phyloP scores from a whole-genome alignment of 2,329 filamentous ascomycete genomes.

The Fusarium multiceps region DNA sequence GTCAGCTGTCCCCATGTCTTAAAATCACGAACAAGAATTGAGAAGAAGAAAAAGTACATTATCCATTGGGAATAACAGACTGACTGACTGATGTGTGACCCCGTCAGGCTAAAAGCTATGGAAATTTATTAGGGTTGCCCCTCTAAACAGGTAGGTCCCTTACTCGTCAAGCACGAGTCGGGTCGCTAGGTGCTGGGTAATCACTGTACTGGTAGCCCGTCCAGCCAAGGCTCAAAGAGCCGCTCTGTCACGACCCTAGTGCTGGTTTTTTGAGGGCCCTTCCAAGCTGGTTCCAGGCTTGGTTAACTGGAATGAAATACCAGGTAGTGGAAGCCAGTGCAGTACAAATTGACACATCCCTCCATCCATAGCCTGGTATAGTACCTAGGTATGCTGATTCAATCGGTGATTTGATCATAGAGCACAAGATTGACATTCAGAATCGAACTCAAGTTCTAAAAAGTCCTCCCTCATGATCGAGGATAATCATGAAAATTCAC shows the following conservation, averaged over 20 bases:
- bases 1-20: constrained; percentile 40
- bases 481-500: constrained; percentile 9
- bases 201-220: neutral
- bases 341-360: constrained; percentile 36
- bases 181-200: too few relatives aligned
- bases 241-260: constrained; percentile 47
- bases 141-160: constrained; percentile 11
- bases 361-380: constrained; percentile 3
- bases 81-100: constrained; percentile 39
- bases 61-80: constrained; percentile 33
- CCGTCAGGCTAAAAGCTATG: constrained; percentile 34
- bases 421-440: constrained; percentile 5
- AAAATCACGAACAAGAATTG: constrained; percentile 21
- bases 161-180: constrained; percentile 32
- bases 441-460: constrained; percentile 4
- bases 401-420: constrained; percentile 15
- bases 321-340: neutral
- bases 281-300: neutral
- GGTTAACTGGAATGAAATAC: neutral
- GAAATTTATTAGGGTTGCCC: constrained; percentile 15
- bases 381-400: neutral
- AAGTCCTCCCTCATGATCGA: constrained; percentile 4
- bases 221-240: constrained; percentile 44
- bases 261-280: constrained; percentile 29
- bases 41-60: constrained; percentile 3